Conservation (phyloP, 208 protist species). For the Blastocrithidia nonstop region DNA sequence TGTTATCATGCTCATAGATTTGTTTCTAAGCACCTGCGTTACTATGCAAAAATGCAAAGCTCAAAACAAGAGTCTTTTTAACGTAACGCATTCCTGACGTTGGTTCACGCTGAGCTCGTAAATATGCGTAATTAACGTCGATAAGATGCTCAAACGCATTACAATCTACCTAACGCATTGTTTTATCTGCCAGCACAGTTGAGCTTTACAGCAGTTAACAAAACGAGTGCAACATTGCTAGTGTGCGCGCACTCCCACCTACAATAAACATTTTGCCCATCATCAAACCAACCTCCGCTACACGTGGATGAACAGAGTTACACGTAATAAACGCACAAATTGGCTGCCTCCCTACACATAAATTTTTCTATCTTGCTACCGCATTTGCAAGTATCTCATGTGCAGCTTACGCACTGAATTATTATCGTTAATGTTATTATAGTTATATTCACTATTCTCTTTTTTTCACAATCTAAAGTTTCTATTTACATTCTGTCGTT, state of each 20-base stretch:
- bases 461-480: conserved; percentile 1
- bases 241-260: conserved; percentile 53
- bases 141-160: conserved; percentile 41
- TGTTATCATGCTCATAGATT: conserved; percentile 4
- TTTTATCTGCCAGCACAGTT: conserved; percentile 19
- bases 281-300: conserved; percentile 48
- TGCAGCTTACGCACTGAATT: not conserved
- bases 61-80: conserved; percentile 41
- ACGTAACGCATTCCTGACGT: conserved; percentile 58
- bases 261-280: conserved; percentile 66
- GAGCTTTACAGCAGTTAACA: conserved; percentile 32
- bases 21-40: conserved; percentile 11
- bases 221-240: conserved; percentile 50
- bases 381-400: not conserved
- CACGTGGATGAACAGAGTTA: conserved; percentile 62
- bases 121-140: conserved; percentile 52
- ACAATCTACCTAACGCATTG: conserved; percentile 23
- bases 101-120: conserved; percentile 36
- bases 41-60: conserved; percentile 25
- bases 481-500: too few relatives aligned
- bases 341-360: not conserved
- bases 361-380: not conserved
- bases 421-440: not conserved
- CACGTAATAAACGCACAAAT: too few relatives aligned
- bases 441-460: not conserved